phyloP scores from a whole-genome alignment of 2,329 filamentous ascomycete species.

The Neoascochyta sp. region DNA sequence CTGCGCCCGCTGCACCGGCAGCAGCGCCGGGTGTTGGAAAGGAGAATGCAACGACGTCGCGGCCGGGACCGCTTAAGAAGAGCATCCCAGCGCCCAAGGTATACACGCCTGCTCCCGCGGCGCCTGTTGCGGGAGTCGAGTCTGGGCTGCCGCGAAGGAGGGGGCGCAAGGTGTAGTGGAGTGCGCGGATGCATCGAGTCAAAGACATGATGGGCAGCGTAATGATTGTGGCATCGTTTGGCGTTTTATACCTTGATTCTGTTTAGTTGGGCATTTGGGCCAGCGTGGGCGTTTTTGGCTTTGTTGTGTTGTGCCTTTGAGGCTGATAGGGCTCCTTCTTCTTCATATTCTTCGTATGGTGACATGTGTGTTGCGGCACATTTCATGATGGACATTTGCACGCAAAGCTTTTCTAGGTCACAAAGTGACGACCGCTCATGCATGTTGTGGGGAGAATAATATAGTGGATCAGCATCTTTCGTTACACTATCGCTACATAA shows the following conservation, averaged over 20 bases:
- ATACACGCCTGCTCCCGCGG: neutral
- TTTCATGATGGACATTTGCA: no score
- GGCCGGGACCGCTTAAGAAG: slow-evolving; percentile 29
- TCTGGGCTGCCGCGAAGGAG: slow-evolving; percentile 31
- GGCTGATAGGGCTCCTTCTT: no score
- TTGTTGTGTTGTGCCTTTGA: no score
- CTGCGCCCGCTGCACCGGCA: slow-evolving; percentile 4
- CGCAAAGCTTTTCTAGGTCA: no score
- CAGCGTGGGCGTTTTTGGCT: neutral
- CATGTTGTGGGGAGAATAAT: no score
- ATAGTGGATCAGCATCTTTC: no score
- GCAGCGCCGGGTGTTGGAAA: slow-evolving; percentile 2
- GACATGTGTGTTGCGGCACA: no score
- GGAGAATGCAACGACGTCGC: slow-evolving; percentile 22
- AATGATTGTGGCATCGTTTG: slow-evolving; percentile 1
- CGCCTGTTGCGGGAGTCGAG: slow-evolving; percentile 16
- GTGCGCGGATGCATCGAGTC: neutral
- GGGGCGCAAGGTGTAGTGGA: slow-evolving; percentile 17
- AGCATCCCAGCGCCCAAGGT: slow-evolving; percentile 24
- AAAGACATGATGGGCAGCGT: slow-evolving; percentile 1
- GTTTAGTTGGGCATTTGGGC: no score
- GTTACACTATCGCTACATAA: neutral
- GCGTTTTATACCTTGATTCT: slow-evolving; percentile 12
- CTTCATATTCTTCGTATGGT: no score
- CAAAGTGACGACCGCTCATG: no score